A percentile compares a stretch with the other conserved stretches of the same genome.
phyloP scores from a whole-genome alignment of 495 filamentous ascomycete species.

The Neurospora sp. region DNA sequence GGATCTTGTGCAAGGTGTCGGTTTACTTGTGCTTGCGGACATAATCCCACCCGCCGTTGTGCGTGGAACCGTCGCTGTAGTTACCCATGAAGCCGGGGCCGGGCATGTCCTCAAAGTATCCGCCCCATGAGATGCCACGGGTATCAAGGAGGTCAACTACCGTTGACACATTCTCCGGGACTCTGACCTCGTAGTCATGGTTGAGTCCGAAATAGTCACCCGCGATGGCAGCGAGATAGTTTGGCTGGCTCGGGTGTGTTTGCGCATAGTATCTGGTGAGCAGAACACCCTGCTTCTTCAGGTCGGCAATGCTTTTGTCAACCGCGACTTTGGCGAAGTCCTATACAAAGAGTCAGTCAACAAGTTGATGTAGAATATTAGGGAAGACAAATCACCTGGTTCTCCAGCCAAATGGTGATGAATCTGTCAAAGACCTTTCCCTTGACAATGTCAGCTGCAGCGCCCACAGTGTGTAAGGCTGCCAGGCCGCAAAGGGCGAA shows the following conservation, averaged over 20 bases:
- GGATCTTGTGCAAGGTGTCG: background rate
- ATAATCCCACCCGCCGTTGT: conserved; percentile 46
- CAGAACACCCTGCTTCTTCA: conserved; percentile 51
- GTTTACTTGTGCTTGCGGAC: conserved; percentile 59
- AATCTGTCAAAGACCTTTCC: conserved; percentile 57
- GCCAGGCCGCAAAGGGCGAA: background rate
- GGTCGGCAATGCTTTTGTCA: conserved; percentile 41
- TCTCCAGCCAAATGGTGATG: conserved; percentile 64
- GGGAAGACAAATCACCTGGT: too few relatives aligned
- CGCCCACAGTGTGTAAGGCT: background rate
- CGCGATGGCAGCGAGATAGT: conserved; percentile 42
- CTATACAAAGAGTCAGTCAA: conserved; percentile 23
- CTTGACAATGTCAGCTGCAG: conserved; percentile 22
- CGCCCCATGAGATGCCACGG: conserved; percentile 50
- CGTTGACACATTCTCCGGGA: conserved; percentile 57
- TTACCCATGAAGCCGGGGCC: conserved; percentile 57
- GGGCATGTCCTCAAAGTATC: conserved; percentile 58
- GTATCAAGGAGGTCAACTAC: conserved; percentile 57
- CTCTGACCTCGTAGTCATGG: conserved; percentile 47
- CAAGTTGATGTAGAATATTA: too few relatives aligned
- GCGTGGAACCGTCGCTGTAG: conserved; percentile 35
- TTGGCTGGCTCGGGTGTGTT: conserved; percentile 44
- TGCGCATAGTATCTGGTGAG: conserved; percentile 52
- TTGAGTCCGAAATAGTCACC: conserved; percentile 63
- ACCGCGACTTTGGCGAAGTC: conserved; percentile 42